Evolutionary conservation across 2,329 filamentous ascomycete species (phyloP), one percentile per base, ranked within the genome.

Genomic region (Penicillium sp.): DNA sequence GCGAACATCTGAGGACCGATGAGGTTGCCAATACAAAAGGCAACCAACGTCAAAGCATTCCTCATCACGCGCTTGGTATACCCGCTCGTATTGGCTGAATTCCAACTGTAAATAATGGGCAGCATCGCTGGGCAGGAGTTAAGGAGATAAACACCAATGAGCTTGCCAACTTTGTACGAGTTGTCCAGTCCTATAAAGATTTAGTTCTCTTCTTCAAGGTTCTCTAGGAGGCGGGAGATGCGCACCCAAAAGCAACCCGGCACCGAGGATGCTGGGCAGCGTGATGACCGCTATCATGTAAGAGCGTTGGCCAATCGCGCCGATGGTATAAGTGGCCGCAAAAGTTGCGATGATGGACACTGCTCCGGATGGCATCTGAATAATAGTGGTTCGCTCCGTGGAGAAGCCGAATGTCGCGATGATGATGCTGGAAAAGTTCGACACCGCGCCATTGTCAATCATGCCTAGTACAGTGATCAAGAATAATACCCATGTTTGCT

Each of bases 71-170:
- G 47, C 21, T 49, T 49, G 5, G 47, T 49, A 20, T 49, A 49
- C 12, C 47, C 47, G 47, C 47, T 49, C 24, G 47, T 49, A 11
- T 49, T 49, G 47, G 47, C 47, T 49, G 47, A 49, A 20, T 49
- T 49, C 47, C 47, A 49, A 12, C 21, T 49, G 23, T 49, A 49
- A 35, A 49, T 49, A 35, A 49, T 49, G 12, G 47, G 47, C 5
- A 49, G 47, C 47, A 49, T 49, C 28, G 47, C 47, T 6, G 47
- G 47, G n/a, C 47, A 49, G 5, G 47, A 49, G 11, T 49, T 49
- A 4, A 49, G 47, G 21, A 49, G 47, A 20, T 49, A 49, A 20
- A 49, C 47, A 6, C 47, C 47, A 11, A 49, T 26, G 47, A 49
- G 47, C 21, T 49, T 49, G 12, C 47, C 47, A 4, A 49, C 47